Evolutionary conservation across 768 basidiomycete genomes (phyloP), one percentile per base, ranked within the genome.

Genomic region (Chiua virens): DNA sequence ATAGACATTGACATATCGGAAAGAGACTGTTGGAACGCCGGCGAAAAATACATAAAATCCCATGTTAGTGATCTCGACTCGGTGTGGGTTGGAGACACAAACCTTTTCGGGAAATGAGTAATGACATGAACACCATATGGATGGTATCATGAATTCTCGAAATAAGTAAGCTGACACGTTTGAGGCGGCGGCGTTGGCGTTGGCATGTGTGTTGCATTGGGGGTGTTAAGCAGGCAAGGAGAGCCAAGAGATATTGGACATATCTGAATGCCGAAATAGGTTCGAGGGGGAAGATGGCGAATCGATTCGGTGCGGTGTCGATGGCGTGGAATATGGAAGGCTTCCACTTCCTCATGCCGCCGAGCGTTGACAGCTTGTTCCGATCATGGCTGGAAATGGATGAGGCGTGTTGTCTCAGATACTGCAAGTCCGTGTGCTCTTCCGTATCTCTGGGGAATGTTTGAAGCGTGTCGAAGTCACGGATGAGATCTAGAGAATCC

Each of bases 351-450:
- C 20, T 45, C 48, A 32, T 39, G 25, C 22, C 45, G 42, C 47
- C 48, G 50, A 49, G 47, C 15, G 17, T 13, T 38, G 50, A 5
- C 59, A 41, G 10, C 25, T 47, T 41, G 47, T 38, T 47, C 53
- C 44, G 47, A 51, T 60, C 43, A 8, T 34, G 35, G 53, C 36
- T 37, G 7, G 37, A 48, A 25, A 42, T 35, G 45, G 49, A 39
- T 30, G 30, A 30, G 41, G 44, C 44, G 35, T 28, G 15, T 21
- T 23, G 35, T 42, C 40, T 42, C 36, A 36, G 32, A 54, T 27
- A 47, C 5, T 36, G 42, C 37, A 38, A 21, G 8, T 35, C 28
- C 38, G 37, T 58, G 59, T 44, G 21, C 50, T 39, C 14, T 39
- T 50, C 59, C 59, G 55, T 23, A 5, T 8, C 13, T 30, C 10